Evolutionary conservation across 441 rosid genomes (phyloP).

Genomic region (Flueggea neowawraea): DNA sequence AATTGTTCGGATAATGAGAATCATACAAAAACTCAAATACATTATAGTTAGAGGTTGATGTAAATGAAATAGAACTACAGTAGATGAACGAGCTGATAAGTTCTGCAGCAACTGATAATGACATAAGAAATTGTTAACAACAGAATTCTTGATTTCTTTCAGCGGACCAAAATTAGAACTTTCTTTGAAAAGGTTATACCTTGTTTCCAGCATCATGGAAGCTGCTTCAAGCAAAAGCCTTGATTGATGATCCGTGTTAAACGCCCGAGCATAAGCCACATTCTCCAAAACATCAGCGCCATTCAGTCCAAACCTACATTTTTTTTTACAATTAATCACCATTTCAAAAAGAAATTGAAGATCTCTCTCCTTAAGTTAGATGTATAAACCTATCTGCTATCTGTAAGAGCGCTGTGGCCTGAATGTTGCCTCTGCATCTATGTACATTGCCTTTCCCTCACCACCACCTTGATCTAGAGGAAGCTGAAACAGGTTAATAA

Average conservation of each 20-base stretch:
- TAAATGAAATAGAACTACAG: no score
- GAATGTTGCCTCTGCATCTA: constrained; percentile 96
- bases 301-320: constrained; percentile 75
- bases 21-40: no score
- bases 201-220: constrained; percentile 98
- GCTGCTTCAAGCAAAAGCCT: constrained; percentile 99
- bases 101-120: no score
- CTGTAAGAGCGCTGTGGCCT: constrained; percentile 92
- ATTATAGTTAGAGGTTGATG: no score
- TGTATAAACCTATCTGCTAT: constrained; percentile 67
- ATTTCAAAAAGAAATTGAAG: no score
- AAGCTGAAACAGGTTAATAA: constrained; percentile 48
- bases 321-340: constrained; percentile 13
- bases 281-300: constrained; percentile 96
- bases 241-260: constrained; percentile 95
- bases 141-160: no score
- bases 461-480: constrained; percentile 99
- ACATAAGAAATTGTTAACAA: no score
- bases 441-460: constrained; percentile 97
- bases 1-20: neutral
- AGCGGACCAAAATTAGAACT: no score
- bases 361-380: no score
- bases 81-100: no score
- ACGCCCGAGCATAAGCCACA: constrained; percentile 96
- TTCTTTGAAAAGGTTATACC: constrained; percentile 28